Conservation (phyloP, 345 rosid species). For the Populus simonii region DNA sequence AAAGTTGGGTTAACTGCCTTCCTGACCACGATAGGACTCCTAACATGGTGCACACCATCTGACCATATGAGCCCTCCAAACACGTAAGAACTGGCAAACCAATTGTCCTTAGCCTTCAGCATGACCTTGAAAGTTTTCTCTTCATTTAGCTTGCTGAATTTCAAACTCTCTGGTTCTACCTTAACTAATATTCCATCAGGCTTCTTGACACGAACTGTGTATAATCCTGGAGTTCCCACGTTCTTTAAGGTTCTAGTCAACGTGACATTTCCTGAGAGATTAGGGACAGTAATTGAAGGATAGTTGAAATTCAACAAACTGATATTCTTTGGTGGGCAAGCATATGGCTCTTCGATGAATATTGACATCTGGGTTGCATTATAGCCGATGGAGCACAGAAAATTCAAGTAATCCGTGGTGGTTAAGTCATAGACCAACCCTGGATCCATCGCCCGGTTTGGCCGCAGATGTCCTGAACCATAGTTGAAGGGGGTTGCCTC, state of each 20-base stretch:
- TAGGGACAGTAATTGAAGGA: constrained; percentile 23
- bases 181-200: constrained; percentile 2
- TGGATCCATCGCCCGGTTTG: constrained; percentile 17
- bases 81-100: neutral
- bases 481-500: constrained; percentile 14
- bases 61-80: constrained; percentile 18
- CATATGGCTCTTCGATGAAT: neutral
- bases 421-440: constrained; percentile 25
- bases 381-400: constrained; percentile 20
- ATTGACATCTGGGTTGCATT: constrained; percentile 5
- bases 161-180: constrained; percentile 13
- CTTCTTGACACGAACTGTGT: constrained; percentile 4
- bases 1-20: neutral
- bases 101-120: neutral
- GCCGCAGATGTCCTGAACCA: constrained; percentile 17
- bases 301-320: constrained; percentile 14
- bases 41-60: constrained; percentile 17
- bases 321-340: constrained; percentile 5
- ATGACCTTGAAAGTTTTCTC: constrained; percentile 9
- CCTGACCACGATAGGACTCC: constrained; percentile 15
- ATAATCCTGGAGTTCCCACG: constrained; percentile 12
- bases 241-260: constrained; percentile 20
- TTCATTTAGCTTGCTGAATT: constrained; percentile 9
- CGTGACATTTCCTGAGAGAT: constrained; percentile 7
- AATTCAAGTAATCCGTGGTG: constrained; percentile 15